Evolutionary conservation across 192 early-diverging fungal species (phyloP).

Genomic region (Umbelopsis isabellina): DNA sequence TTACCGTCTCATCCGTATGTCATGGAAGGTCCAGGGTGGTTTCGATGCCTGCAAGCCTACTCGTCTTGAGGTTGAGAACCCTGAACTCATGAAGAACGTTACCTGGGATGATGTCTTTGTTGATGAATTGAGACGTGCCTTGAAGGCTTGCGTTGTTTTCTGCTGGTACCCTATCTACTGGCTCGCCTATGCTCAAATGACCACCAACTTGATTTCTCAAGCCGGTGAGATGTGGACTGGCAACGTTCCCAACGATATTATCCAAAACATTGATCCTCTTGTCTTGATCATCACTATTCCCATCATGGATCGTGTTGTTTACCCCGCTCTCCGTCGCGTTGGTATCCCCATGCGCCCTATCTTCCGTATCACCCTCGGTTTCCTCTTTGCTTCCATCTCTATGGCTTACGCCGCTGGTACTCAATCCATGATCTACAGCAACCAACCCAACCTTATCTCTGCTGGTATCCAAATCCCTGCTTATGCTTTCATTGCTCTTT

Average conservation of each 20-base stretch:
- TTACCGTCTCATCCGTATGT: conserved; percentile 45
- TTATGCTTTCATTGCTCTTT: conserved; percentile 63
- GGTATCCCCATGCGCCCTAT: conserved; percentile 63
- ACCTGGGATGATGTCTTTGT: conserved; percentile 77
- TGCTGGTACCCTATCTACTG: conserved; percentile 76
- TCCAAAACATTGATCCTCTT: conserved; percentile 72
- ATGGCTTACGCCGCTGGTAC: conserved; percentile 66
- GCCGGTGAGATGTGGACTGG: conserved; percentile 60
- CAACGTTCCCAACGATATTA: conserved; percentile 65
- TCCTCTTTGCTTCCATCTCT: conserved; percentile 57
- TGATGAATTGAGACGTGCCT: conserved; percentile 61
- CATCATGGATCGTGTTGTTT: conserved; percentile 63
- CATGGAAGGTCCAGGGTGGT: conserved; percentile 43
- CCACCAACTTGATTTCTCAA: conserved; percentile 64
- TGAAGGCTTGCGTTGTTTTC: conserved; percentile 71
- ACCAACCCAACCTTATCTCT: conserved; percentile 58
- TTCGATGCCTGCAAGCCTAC: conserved; percentile 69
- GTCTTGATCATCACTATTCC: conserved; percentile 72
- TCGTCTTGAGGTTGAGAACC: conserved; percentile 37
- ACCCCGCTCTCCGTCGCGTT: conserved; percentile 58
- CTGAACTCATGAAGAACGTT: conserved; percentile 29
- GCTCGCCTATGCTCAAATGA: conserved; percentile 70
- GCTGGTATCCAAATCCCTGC: conserved; percentile 60
- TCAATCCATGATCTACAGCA: conserved; percentile 65
- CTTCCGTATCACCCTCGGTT: conserved; percentile 67